Percentiles rank a stretch among this genome's conserved stretches.
phyloP scores from a whole-genome alignment of 2,329 filamentous ascomycete species.

The Pestalotiopsis sp. region DNA sequence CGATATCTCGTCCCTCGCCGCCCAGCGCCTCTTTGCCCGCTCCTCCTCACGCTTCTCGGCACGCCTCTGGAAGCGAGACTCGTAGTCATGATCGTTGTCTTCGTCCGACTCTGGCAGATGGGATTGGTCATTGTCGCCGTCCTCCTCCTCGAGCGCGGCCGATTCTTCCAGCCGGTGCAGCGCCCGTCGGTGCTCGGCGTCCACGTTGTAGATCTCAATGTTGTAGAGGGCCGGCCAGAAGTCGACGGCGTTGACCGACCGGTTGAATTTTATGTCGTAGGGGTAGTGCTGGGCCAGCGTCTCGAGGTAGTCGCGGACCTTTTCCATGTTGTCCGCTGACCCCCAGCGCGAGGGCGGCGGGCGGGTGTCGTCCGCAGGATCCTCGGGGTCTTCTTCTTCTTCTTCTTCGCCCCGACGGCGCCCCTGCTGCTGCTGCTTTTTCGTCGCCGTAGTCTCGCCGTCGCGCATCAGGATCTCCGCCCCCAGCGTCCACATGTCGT shows the following conservation, averaged over 20 bases:
- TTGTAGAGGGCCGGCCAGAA: slow-evolving; percentile 84
- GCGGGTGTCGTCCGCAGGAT: not conserved
- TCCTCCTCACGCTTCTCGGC: slow-evolving; percentile 15
- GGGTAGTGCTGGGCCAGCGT: slow-evolving; percentile 77
- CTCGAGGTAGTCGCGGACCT: slow-evolving; percentile 68
- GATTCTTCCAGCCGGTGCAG: slow-evolving; percentile 36
- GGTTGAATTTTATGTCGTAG: slow-evolving; percentile 62
- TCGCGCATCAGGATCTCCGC: slow-evolving; percentile 79
- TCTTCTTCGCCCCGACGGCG: slow-evolving; percentile 8
- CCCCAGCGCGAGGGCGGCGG: slow-evolving; percentile 38
- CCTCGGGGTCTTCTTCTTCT: slow-evolving; percentile 11
- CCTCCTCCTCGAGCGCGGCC: slow-evolving; percentile 18
- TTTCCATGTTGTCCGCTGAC: slow-evolving; percentile 44
- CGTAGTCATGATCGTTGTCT: slow-evolving; percentile 14
- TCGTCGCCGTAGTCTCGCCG: slow-evolving; percentile 27
- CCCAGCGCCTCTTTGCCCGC: slow-evolving; percentile 18
- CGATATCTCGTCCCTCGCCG: slow-evolving; percentile 42
- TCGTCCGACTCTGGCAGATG: not conserved
- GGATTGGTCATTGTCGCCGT: slow-evolving; percentile 17
- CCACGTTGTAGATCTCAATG: slow-evolving; percentile 76
- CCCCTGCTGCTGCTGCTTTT: not conserved
- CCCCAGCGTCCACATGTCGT: slow-evolving; percentile 79
- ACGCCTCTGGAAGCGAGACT: not conserved
- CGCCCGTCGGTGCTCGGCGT: slow-evolving; percentile 57
- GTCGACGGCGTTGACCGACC: slow-evolving; percentile 65